Conservation (phyloP, 2,329 filamentous ascomycete genomes). For the Aureobasidium melanogenum region DNA sequence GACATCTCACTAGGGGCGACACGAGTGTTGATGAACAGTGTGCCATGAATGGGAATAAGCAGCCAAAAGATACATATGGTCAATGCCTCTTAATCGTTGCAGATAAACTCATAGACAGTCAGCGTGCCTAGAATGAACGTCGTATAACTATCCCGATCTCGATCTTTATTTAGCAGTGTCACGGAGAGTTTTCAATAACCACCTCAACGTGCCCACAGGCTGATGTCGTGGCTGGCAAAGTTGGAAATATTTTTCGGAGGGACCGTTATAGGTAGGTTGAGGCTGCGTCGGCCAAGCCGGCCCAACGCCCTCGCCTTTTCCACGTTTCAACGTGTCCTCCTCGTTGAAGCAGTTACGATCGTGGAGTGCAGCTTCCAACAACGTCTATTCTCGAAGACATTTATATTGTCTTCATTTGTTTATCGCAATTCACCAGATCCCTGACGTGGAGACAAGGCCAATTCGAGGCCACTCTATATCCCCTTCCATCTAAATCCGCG, state of each 20-base stretch:
- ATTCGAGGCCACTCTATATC: neutral
- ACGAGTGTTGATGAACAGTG: neutral
- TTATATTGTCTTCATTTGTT: neutral
- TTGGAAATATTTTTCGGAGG: neutral
- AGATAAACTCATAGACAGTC: neutral
- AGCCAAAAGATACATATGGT: neutral
- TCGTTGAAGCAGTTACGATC: neutral
- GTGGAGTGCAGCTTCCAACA: neutral
- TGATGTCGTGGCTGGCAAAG: neutral
- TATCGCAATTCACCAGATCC: neutral
- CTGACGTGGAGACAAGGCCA: neutral
- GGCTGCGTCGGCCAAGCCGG: neutral
- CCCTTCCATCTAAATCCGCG: neutral
- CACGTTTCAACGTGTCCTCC: constrained; percentile 3
- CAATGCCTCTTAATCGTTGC: neutral
- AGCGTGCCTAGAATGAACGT: neutral
- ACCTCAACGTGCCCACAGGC: neutral
- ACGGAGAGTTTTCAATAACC: neutral
- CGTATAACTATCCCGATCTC: neutral
- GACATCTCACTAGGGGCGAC: no score
- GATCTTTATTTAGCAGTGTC: neutral
- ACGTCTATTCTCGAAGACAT: neutral
- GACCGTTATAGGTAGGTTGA: neutral
- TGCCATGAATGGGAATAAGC: neutral
- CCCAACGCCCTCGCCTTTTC: neutral